Evolutionary conservation across 257 asterid species (phyloP), one percentile per base, ranked within the genome.

Genomic region (Salvia splendens): DNA sequence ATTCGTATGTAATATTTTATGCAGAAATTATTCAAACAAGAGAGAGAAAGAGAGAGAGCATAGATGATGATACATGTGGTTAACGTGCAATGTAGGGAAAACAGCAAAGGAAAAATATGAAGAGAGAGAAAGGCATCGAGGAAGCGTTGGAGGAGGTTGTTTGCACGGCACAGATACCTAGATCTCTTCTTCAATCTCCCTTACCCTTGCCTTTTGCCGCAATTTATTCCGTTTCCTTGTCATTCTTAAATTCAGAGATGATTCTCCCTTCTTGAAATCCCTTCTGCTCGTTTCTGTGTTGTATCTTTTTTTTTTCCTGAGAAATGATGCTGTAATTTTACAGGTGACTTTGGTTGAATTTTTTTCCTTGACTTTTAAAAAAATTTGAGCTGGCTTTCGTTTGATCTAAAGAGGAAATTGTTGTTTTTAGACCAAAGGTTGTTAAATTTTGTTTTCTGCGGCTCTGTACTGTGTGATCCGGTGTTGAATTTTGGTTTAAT

Each of bases 121-220:
- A 77, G 84, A 79, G 81, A 74, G 81, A 79, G 71, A 78, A 77
- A 77, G 81, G 81, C 81, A 77, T 77, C 81, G 78, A 63, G 73
- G 84, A 62, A 78, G 84, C 75, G 73, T 78, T 80, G 95, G 79
- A 82, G 87, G 91, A 82, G 85, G 87, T 85, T 81, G 73, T 77
- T 85, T 92, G 90, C 98, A 84, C 95, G 96, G 88, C 95, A 89
- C 92, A 83, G 90, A 84, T 80, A 77, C 91, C 90, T 83, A 86
- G 95, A 92, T 92, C 95, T 85, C 96, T 91, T 77, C 89, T 82
- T 69, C 86, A 77, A 76, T 83, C 83, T 71, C 76, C 77, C 75
- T 69, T 67, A 33, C 58, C 91, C 92, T 87, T 85, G 84, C 87
- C 94, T 87, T 89, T 74, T 76, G 85, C 89, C 95, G 82, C 88